phyloP scores from a whole-genome alignment of 2,329 filamentous ascomycete genomes.

The Stenocarpella maydis region DNA sequence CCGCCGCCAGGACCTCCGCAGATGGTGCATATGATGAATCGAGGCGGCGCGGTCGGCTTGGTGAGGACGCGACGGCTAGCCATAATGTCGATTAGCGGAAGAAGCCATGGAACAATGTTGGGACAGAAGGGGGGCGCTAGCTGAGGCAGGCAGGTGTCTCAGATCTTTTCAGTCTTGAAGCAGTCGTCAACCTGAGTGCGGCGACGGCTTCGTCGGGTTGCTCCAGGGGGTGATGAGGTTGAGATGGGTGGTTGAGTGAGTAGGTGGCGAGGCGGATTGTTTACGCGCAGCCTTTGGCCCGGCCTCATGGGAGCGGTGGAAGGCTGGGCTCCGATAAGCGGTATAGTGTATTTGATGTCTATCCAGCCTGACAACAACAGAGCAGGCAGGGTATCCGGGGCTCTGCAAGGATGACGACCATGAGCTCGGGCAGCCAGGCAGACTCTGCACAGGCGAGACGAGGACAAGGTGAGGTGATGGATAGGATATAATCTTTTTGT shows the following conservation, averaged over 20 bases:
- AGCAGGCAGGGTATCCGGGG: conserved; percentile 35
- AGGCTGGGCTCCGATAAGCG: conserved; percentile 63
- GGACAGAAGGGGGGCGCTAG: conserved; percentile 5
- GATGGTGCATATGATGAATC: conserved; percentile 28
- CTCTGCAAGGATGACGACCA: conserved; percentile 36
- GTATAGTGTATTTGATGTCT: conserved; percentile 42
- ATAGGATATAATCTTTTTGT: conserved; percentile 39
- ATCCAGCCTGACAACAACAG: conserved; percentile 29
- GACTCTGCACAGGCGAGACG: conserved; percentile 6
- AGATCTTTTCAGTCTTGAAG: conserved; percentile 78
- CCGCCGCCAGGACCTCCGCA: conserved; percentile 28
- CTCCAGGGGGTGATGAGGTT: conserved; percentile 30
- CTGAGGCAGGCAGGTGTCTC: conserved; percentile 54
- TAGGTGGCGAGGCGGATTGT: conserved; percentile 46
- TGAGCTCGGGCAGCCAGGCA: conserved; percentile 25
- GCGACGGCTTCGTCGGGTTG: conserved; percentile 56
- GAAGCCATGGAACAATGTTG: conserved; percentile 34
- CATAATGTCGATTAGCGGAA: conserved; percentile 31
- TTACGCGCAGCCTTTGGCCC: conserved; percentile 68
- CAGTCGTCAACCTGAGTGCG: conserved; percentile 59
- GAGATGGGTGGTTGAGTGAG: no score
- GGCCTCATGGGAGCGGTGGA: conserved; percentile 52
- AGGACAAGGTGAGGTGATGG: conserved; percentile 32
- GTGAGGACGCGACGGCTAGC: conserved; percentile 17
- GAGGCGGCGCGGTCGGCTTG: not conserved